phyloP scores from a whole-genome alignment of 2,329 filamentous ascomycete genomes.

The Akanthomyces dipterigenus region DNA sequence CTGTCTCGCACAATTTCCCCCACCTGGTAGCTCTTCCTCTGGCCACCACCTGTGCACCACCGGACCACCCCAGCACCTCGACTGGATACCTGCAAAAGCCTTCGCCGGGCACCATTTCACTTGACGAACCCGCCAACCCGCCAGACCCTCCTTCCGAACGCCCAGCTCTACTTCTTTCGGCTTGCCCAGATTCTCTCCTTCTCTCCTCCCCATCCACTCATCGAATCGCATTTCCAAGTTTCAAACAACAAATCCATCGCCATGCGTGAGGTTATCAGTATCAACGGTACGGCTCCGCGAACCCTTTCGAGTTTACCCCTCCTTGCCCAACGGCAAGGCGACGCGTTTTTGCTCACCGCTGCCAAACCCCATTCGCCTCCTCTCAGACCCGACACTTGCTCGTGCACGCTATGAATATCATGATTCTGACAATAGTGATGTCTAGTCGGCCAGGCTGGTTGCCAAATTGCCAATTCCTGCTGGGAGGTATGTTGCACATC shows the following conservation, averaged over 20 bases:
- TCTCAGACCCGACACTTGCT: neutral
- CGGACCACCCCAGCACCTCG: slow-evolving; percentile 3
- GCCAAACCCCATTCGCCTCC: slow-evolving; percentile 14
- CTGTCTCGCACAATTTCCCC: slow-evolving; percentile 39
- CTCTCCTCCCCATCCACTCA: slow-evolving; percentile 18
- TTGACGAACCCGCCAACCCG: slow-evolving; percentile 9
- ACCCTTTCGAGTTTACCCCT: slow-evolving; percentile 16
- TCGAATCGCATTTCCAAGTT: slow-evolving; percentile 14
- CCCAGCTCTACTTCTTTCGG: slow-evolving; percentile 5
- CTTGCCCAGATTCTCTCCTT: slow-evolving; percentile 15
- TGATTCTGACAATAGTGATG: slow-evolving; percentile 45
- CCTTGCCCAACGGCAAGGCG: slow-evolving; percentile 23
- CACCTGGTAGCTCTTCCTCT: slow-evolving; percentile 25
- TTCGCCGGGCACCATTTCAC: slow-evolving; percentile 1
- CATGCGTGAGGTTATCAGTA: slow-evolving; percentile 99
- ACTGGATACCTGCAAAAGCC: slow-evolving; percentile 11
- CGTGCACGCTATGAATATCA: neutral
- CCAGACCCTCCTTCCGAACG: slow-evolving; percentile 8
- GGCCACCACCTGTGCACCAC: neutral
- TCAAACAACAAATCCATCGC: slow-evolving; percentile 36
- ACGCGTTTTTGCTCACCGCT: slow-evolving; percentile 36
- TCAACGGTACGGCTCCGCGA: slow-evolving; percentile 71
- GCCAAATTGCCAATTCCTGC: slow-evolving; percentile 99
- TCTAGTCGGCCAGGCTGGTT: slow-evolving; percentile 97
- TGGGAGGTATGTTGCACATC: slow-evolving; percentile 78